Evolutionary conservation across 2,329 filamentous ascomycete genomes (phyloP).

Genomic region (Colletotrichum tofieldiae): DNA sequence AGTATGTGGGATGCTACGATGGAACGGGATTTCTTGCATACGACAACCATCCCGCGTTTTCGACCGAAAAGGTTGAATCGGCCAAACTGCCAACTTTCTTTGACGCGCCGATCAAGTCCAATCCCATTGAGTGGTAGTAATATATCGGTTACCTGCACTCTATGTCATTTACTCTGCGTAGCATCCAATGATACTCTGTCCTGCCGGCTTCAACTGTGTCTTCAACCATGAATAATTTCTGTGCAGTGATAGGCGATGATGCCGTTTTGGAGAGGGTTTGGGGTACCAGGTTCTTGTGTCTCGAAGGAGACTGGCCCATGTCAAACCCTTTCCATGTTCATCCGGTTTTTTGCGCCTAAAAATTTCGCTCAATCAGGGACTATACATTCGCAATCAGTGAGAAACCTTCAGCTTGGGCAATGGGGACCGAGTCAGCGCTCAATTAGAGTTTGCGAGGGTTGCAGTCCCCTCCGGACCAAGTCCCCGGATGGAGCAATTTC

Average conservation of each 20-base stretch:
- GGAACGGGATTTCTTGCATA: constrained; percentile 37
- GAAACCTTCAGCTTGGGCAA: background rate
- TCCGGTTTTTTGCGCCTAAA: background rate
- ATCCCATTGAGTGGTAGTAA: constrained; percentile 37
- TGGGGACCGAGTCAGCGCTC: constrained; percentile 20
- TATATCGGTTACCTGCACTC: background rate
- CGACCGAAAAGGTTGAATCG: constrained; percentile 15
- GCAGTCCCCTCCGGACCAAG: constrained; percentile 5
- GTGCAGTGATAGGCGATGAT: background rate
- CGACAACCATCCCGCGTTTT: constrained; percentile 27
- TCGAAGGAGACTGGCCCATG: background rate
- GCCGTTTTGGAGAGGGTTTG: background rate
- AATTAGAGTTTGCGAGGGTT: constrained; percentile 29
- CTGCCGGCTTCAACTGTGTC: background rate
- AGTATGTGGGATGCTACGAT: constrained; percentile 39
- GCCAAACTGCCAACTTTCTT: constrained; percentile 30
- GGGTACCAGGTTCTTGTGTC: background rate
- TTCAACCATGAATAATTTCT: background rate
- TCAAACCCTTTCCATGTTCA: background rate
- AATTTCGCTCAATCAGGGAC: constrained; percentile 11
- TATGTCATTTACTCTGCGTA: background rate
- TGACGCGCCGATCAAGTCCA: constrained; percentile 24
- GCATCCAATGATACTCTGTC: background rate
- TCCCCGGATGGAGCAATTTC: background rate
- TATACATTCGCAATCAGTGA: background rate